phyloP scores from a whole-genome alignment of 495 filamentous ascomycete species.

The Talaromyces nanjingensis region DNA sequence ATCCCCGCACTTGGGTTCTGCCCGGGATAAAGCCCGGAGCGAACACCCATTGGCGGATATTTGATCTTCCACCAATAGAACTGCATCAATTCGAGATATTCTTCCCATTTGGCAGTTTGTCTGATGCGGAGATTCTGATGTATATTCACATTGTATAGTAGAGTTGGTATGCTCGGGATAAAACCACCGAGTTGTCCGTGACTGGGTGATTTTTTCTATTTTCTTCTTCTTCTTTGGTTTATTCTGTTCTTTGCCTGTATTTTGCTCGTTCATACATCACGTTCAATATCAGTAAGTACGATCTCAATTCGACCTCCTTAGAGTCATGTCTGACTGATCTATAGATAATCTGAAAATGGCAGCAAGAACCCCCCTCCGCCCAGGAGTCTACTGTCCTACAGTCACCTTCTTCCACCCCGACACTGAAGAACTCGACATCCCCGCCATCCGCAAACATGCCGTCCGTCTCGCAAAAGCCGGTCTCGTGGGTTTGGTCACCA shows the following conservation, averaged over 20 bases:
- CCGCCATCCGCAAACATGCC: slow-evolving; percentile 70
- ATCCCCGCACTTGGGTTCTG: background rate
- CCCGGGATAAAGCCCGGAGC: background rate
- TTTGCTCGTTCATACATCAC: background rate
- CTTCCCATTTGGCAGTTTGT: background rate
- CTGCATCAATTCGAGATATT: background rate
- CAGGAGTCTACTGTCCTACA: slow-evolving; percentile 82
- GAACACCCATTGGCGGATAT: slow-evolving; percentile 2
- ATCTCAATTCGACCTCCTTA: background rate
- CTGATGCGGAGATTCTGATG: background rate
- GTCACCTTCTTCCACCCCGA: slow-evolving; percentile 84
- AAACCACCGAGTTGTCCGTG: background rate
- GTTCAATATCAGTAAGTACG: background rate
- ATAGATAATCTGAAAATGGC: slow-evolving; percentile 18
- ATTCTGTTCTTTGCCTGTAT: background rate
- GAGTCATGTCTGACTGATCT: slow-evolving; percentile 10
- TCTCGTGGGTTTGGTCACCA: slow-evolving; percentile 75
- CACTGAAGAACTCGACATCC: slow-evolving; percentile 77
- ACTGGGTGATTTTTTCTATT: background rate
- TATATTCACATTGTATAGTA: background rate
- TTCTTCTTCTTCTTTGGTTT: background rate
- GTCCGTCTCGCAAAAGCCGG: slow-evolving; percentile 75
- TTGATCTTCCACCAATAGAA: slow-evolving; percentile 1
- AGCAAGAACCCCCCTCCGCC: slow-evolving; percentile 58
- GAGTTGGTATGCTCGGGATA: background rate